phyloP scores from a whole-genome alignment of 495 filamentous ascomycete species.

The Talaromyces adpressus region DNA sequence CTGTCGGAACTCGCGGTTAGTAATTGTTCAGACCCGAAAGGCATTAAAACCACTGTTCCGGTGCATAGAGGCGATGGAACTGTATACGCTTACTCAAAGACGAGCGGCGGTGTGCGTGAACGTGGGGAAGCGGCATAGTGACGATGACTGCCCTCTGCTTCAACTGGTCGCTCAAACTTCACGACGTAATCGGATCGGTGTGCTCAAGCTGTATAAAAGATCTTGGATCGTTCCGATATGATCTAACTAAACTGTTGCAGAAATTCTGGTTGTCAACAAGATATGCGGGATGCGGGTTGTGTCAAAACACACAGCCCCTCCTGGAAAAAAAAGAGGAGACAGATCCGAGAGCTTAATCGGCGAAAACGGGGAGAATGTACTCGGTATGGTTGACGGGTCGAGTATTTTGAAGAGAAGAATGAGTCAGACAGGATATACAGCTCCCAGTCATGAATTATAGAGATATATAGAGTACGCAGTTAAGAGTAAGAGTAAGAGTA shows the following conservation, averaged over 20 bases:
- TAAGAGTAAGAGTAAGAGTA: background rate
- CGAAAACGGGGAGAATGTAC: no score
- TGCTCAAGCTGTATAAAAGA: background rate
- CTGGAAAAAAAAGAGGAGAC: background rate
- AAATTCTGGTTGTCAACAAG: background rate
- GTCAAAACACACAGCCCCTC: background rate
- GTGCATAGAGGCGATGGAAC: background rate
- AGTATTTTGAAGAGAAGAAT: background rate
- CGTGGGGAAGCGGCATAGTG: constrained; percentile 24
- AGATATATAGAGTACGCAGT: background rate
- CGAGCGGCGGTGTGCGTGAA: constrained; percentile 25
- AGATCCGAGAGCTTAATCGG: background rate
- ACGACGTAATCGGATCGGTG: background rate
- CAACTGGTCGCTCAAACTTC: background rate
- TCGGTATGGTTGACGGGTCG: background rate
- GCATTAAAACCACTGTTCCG: background rate
- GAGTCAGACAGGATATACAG: background rate
- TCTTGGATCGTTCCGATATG: background rate
- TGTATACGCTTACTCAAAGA: constrained; percentile 24
- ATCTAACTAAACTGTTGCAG: background rate
- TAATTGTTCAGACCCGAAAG: background rate
- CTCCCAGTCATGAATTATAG: background rate
- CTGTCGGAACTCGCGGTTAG: constrained; percentile 17
- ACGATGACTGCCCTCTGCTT: background rate
- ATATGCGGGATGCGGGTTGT: background rate